Evolutionary conservation across 1,284 basidiomycete genomes (phyloP).

Genomic region (Puccinia triticina): DNA sequence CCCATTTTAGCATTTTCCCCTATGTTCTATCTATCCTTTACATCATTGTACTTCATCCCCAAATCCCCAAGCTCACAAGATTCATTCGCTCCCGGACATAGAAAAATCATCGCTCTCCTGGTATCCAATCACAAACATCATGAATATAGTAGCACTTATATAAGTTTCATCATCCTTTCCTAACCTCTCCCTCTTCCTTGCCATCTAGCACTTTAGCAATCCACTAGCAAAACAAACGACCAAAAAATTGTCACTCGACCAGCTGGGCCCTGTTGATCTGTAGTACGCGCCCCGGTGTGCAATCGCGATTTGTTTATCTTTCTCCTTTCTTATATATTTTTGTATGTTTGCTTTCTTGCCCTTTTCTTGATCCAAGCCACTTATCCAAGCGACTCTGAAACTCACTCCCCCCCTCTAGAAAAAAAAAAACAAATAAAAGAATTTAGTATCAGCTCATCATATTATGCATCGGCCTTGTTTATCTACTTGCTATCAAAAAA

Average conservation of each 20-base stretch:
- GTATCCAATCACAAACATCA: not conserved
- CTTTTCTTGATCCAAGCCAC: not conserved
- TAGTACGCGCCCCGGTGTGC: not conserved
- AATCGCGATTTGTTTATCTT: not conserved
- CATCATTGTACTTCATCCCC: slow-evolving; percentile 14
- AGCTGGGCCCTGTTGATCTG: slow-evolving; percentile 8
- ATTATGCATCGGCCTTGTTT: no score
- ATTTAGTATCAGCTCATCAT: no score
- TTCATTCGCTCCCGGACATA: slow-evolving; percentile 28
- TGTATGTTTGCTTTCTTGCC: not conserved
- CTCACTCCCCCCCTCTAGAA: not conserved
- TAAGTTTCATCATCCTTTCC: not conserved
- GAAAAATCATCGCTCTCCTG: slow-evolving; percentile 14
- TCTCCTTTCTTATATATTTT: not conserved
- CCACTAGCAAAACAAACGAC: not conserved
- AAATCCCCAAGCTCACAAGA: not conserved
- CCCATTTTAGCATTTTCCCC: not conserved
- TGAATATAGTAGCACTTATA: slow-evolving; percentile 16
- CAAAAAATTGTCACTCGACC: not conserved
- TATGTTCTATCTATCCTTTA: slow-evolving; percentile 7
- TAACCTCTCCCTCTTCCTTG: not conserved
- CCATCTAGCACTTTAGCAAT: not conserved
- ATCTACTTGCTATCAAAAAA: no score
- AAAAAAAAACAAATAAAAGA: not conserved
- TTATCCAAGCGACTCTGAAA: not conserved